A percentile compares a stretch with the other conserved stretches of the same genome.
Conservation (phyloP, 345 rosid species). For the Populus nigra region DNA sequence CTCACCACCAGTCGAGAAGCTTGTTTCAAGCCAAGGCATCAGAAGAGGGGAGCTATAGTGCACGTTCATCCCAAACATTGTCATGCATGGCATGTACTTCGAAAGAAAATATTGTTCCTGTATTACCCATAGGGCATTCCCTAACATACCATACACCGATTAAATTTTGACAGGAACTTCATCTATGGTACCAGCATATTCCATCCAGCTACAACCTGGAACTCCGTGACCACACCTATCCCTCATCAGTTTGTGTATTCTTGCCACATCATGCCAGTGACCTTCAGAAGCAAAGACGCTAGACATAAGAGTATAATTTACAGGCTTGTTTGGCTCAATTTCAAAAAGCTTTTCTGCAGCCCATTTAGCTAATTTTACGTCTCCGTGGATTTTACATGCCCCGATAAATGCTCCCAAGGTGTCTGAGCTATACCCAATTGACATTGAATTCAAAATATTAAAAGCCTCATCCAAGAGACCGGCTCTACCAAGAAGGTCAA, state of each 20-base stretch:
- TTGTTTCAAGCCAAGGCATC: not conserved
- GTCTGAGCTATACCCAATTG: constrained; percentile 33
- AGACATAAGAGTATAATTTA: constrained; percentile 55
- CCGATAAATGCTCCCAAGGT: constrained; percentile 58
- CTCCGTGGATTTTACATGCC: constrained; percentile 58
- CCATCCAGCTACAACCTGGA: constrained; percentile 66
- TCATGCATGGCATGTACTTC: not conserved
- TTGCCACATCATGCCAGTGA: constrained; percentile 53
- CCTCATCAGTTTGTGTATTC: constrained; percentile 45
- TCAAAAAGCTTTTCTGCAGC: constrained; percentile 56
- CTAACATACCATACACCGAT: constrained; percentile 13
- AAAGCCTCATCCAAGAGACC: constrained; percentile 61
- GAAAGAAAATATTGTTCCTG: constrained; percentile 12
- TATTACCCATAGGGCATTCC: constrained; percentile 7
- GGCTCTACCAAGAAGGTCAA: constrained; percentile 68
- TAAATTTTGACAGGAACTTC: constrained; percentile 29
- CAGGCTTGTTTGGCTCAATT: constrained; percentile 51
- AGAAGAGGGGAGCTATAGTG: not conserved
- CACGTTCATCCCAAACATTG: constrained; percentile 6
- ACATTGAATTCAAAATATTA: constrained; percentile 44
- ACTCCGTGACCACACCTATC: constrained; percentile 43
- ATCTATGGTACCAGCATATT: constrained; percentile 20
- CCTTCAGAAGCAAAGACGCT: constrained; percentile 60
- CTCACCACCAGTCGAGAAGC: not conserved
- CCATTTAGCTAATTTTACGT: constrained; percentile 38